Base-by-base conservation (phyloP, 768 basidiomycete species). In the Lentinula edodes region DNA sequence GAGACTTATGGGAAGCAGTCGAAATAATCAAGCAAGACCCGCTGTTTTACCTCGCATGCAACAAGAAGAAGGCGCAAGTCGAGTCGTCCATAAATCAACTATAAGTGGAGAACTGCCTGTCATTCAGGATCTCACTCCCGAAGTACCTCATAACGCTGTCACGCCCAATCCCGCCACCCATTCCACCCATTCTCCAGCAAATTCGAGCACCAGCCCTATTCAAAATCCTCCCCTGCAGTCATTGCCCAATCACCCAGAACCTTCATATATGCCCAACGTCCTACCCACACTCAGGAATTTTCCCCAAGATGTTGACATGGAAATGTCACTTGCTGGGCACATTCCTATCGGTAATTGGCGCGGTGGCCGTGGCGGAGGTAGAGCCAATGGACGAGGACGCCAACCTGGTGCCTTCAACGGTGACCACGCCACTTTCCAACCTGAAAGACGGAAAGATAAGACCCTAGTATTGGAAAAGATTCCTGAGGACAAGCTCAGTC, bases 401-500 rank as follows among this genome's bases (percentile, higher is more conserved):
- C 80, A 82, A 4, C 75, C 75, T 34, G 85, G 87, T 34, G 80
- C 78, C n/a, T 90, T 89, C 66, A 74, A 79, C 52, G 85, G 83
- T 6, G 88, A 89, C 35, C 83, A 80, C 6, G 84, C 84, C 62
- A 83, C 78, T 60, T 88, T 89, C 76, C 84, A 84, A 9, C 84
- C 84, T 32, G 85, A 86, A 64, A 82, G 83, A 64, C 79, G 87
- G 61, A 83, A 82, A 62, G 86, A 88, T 72, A 90, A 88, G 74
- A 93, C 91, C 0, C 80, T 98, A 20, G 93, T 97, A 13, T 89
- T 98, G 39, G 93, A 97, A 74, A 95, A 95, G 76, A 95, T 98
- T 61, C 95, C 95, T 0, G 83, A 87, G 54, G 88, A 92, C 63
- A 87, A 90, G 65, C 81, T 96, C 43, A 83, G 83, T 13, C 82